Evolutionary conservation across 2,329 filamentous ascomycete genomes (phyloP).

Genomic region (Aspergillus tubingensis): DNA sequence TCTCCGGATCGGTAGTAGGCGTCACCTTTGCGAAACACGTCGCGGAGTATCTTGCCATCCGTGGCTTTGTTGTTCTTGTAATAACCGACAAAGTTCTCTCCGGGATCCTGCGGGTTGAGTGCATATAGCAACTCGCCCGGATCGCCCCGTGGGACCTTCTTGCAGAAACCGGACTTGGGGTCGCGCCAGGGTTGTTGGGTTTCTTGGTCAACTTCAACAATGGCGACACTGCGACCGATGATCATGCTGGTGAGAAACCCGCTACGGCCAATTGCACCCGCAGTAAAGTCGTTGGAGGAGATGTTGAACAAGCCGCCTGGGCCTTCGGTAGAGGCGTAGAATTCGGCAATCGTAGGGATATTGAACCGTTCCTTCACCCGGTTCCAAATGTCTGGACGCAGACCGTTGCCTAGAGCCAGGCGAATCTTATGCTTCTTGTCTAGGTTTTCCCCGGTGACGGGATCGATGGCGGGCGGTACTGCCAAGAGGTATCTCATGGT

Average conservation of each 20-base stretch:
- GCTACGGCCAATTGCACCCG: slow-evolving; percentile 76
- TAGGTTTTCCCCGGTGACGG: slow-evolving; percentile 64
- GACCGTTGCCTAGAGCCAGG: slow-evolving; percentile 78
- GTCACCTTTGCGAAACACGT: slow-evolving; percentile 74
- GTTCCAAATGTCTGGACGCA: slow-evolving; percentile 84
- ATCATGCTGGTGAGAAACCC: slow-evolving; percentile 63
- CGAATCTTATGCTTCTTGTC: slow-evolving; percentile 74
- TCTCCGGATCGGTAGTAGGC: slow-evolving; percentile 86
- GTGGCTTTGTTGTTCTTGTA: slow-evolving; percentile 72
- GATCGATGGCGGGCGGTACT: slow-evolving; percentile 62
- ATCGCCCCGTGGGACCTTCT: slow-evolving; percentile 58
- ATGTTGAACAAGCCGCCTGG: slow-evolving; percentile 70
- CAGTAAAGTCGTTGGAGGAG: slow-evolving; percentile 69
- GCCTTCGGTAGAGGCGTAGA: slow-evolving; percentile 79
- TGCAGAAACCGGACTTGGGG: slow-evolving; percentile 69
- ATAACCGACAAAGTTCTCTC: slow-evolving; percentile 76
- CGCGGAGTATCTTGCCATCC: slow-evolving; percentile 69
- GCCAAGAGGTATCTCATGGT: slow-evolving; percentile 80
- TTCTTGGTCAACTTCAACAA: slow-evolving; percentile 72
- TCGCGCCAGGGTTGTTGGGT: slow-evolving; percentile 70
- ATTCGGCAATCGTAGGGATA: slow-evolving; percentile 72
- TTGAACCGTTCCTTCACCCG: slow-evolving; percentile 79
- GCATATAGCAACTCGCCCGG: slow-evolving; percentile 74
- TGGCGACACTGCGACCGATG: slow-evolving; percentile 52
- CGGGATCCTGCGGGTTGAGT: slow-evolving; percentile 66